Evolutionary conservation across 2,329 filamentous ascomycete genomes (phyloP), one percentile per base, ranked within the genome.

Genomic region (Neofusicoccum parvum): DNA sequence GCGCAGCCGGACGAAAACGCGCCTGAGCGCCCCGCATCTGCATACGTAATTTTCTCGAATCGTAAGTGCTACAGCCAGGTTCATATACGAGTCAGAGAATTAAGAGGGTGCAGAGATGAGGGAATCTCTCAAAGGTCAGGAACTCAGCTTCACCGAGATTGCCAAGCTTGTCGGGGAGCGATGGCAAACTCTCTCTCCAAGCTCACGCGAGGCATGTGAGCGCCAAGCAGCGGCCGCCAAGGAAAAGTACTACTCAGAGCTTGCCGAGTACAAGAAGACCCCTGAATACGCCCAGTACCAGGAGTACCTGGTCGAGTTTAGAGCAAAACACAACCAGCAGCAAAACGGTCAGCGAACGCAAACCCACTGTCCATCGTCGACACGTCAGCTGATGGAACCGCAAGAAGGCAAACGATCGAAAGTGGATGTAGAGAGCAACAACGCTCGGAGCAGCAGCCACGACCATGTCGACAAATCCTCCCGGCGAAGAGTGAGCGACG

Each of bases 1-100:
- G 60, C 66, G 34, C 72, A 92, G 87, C 83, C 90, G 3, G 92
- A 95, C 70, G 89, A 92, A 66, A 88, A 92, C 79, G 91, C 91
- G 0, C 92, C 92, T 1, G 91, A 94, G 72, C 84, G 91, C 27
- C 90, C 92, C 1, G 90, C 91, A 0, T 94, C 91, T 4, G 92
- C 91, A 58, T 94, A 94, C 78, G 92, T 94, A 12, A 85, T 94
- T 15, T 95, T 95, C 73, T 94, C 92, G 0, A 94, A 94, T 71
- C 91, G 90, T 92, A 77, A 80, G 89, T 83, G 37, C 14, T 49
- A 9, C 59, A 41, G 6, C 36, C 10, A 12, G 12, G 10, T 15
- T 27, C 14, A 10, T 15, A 34, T n/a, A 14, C 12, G 32, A 41
- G 17, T 23, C 7, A 43, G 32, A 20, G 11, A 20, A 56, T 41